phyloP scores from a whole-genome alignment of 2,329 filamentous ascomycete genomes.

The Kalaharituber pfeilii region DNA sequence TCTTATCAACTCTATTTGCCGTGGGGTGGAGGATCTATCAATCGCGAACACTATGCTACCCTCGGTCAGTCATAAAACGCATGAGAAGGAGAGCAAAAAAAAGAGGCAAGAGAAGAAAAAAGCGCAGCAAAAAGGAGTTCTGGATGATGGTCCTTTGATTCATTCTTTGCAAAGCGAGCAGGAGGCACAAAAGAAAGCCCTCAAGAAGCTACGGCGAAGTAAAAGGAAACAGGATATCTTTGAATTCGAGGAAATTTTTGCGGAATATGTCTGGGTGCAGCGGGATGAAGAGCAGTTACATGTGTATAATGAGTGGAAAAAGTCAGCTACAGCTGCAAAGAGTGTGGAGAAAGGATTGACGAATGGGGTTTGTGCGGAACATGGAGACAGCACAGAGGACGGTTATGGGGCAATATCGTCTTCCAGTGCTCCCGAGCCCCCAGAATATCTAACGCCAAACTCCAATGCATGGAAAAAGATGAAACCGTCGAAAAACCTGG shows the following conservation, averaged over 20 bases:
- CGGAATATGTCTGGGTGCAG: constrained; percentile 7
- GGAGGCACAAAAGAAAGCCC: neutral
- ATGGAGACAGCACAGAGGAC: neutral
- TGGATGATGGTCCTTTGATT: neutral
- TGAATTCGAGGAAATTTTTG: constrained; percentile 14
- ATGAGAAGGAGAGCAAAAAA: neutral
- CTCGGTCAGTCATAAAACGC: no score
- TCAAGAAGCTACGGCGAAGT: constrained; percentile 4
- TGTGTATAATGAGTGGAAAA: neutral
- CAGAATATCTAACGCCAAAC: neutral
- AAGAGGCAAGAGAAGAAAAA: constrained; percentile 4
- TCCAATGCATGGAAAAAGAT: neutral
- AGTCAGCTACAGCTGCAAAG: no score
- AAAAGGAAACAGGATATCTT: constrained; percentile 4
- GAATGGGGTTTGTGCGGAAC: neutral
- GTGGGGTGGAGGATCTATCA: constrained; percentile 8
- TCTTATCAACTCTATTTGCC: constrained; percentile 17
- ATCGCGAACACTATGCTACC: neutral
- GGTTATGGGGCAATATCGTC: neutral
- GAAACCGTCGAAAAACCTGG: neutral
- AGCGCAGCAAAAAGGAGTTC: constrained; percentile 1
- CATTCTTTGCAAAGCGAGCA: neutral
- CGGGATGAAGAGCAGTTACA: neutral
- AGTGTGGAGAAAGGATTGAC: neutral
- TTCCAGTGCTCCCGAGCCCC: neutral